These are phyloP conservation scores for Tetrapisispora iriomotensis DNA, from an alignment of 805 yeast genomes.

Conservation along the genomic window DNA sequence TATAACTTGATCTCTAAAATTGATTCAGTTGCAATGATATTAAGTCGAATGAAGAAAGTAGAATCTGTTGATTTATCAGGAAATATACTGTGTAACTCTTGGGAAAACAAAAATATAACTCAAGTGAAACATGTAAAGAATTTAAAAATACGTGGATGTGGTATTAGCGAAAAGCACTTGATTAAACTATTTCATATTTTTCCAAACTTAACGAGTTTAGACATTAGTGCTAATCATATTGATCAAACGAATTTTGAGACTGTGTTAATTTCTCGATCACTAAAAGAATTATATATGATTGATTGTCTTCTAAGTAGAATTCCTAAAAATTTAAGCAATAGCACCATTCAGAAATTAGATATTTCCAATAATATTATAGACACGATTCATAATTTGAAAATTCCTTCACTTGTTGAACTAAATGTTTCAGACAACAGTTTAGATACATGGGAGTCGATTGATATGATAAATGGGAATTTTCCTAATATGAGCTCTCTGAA, in stretches of 20 bases:
- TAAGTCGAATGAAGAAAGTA: conserved; percentile 32
- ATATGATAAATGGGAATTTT: conserved; percentile 30
- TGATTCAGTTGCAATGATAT: conserved; percentile 31
- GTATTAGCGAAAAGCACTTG: conserved; percentile 4
- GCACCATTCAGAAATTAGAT: not conserved
- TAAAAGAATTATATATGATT: conserved; percentile 10
- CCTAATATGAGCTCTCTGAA: conserved; percentile 39
- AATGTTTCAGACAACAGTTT: conserved; percentile 33
- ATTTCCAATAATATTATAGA: not conserved
- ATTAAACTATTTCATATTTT: conserved; percentile 20
- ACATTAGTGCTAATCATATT: not conserved
- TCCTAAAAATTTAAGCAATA: conserved; percentile 4
- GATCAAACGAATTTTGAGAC: not conserved
- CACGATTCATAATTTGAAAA: not conserved
- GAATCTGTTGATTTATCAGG: conserved; percentile 44
- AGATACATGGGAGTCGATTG: conserved; percentile 39
- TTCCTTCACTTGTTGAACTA: not conserved
- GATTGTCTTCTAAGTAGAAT: conserved; percentile 9
- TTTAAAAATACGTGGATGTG: conserved; percentile 21
- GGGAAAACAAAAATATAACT: not conserved
- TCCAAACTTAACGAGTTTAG: conserved; percentile 27
- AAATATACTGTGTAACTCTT: conserved; percentile 30
- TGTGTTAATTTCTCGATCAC: not conserved
- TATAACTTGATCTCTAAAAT: conserved; percentile 44
- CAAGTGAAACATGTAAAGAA: conserved; percentile 5